Evolutionary conservation across 192 early-diverging fungal genomes (phyloP), one percentile per base, ranked within the genome.

Genomic region (Pilaira anomala): DNA sequence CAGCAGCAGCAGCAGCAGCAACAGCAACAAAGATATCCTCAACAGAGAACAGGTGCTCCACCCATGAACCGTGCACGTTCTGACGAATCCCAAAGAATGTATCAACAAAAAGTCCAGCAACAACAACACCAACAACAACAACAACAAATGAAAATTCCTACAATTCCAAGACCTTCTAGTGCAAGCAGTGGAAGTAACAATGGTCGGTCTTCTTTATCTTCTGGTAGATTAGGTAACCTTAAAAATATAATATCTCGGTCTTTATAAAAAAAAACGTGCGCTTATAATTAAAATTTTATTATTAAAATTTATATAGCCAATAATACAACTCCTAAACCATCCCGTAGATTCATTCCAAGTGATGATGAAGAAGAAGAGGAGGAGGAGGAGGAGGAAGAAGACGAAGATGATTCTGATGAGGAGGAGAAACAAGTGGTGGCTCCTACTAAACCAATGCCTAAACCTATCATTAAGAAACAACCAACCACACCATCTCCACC

Each of bases 341-440:
- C 18, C 1, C 52, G 55, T 22, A 24, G 49, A 25, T 53, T 51
- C 21, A 36, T 59, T 40, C 53, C 71, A 12, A 63, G 60, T 19
- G 65, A 67, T 60, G 71, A 72, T 59, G 71, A 71, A 30, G 65
- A 66, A 0, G 45, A 65, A 39, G 56, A 64, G 0, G 52, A 48
- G 3, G 52, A 70, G 2, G 65, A 66, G 0, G 65, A 67, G 0
- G 36, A 40, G 0, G 65, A 67, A 0, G 26, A 67, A 0, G 26
- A 67, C 8, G 65, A 63, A 16, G 57, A 61, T 6, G 49, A 71
- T 0, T 40, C 46, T 0, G 57, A 69, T n/a, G 33, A 58, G 12
- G 22, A 45, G 6, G 26, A 45, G 7, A 19, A 24, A 29, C 3
- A 63, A 26, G 13, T 39, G 7, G 19, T 41, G 0, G 18, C 11